Percentiles rank a stretch among this genome's conserved stretches.
phyloP scores from a whole-genome alignment of 1,284 basidiomycete species.

The Hemileccinum hortonii region DNA sequence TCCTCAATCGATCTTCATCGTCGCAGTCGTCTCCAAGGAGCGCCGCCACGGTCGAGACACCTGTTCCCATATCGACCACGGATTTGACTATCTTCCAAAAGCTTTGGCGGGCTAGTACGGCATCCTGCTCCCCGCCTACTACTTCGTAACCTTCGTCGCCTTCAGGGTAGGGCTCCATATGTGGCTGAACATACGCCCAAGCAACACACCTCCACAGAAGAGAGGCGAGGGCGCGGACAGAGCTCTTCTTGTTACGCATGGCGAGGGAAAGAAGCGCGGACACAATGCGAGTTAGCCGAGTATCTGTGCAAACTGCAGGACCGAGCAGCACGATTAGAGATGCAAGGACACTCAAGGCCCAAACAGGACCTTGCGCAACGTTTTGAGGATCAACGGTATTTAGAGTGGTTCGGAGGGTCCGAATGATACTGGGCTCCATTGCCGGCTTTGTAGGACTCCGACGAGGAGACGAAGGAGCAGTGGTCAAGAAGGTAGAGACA shows the following conservation, averaged over 20 bases:
- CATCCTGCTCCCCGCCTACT: conserved; percentile 28
- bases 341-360: conserved; percentile 65
- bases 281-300: conserved; percentile 47
- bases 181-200: conserved; percentile 64
- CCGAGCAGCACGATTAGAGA: conserved; percentile 62
- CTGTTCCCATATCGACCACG: conserved; percentile 61
- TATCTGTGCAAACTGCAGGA: conserved; percentile 48
- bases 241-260: conserved; percentile 58
- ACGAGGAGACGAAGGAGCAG: conserved; percentile 34
- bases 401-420: conserved; percentile 63
- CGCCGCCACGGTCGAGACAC: conserved; percentile 54
- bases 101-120: conserved; percentile 36
- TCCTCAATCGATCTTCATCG: conserved; percentile 43
- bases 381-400: conserved; percentile 51
- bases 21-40: conserved; percentile 44
- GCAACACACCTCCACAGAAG: conserved; percentile 61
- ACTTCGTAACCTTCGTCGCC: conserved; percentile 39
- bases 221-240: conserved; percentile 57
- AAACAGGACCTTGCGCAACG: conserved; percentile 69
- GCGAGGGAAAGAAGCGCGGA: conserved; percentile 51
- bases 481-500: conserved; percentile 48
- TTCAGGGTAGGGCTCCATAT: conserved; percentile 35
- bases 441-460: conserved; percentile 31
- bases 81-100: conserved; percentile 52
- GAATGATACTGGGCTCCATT: conserved; percentile 53